Base-by-base conservation (phyloP, 2,329 filamentous ascomycete species). In the Xylariomycetidae sp. region DNA sequence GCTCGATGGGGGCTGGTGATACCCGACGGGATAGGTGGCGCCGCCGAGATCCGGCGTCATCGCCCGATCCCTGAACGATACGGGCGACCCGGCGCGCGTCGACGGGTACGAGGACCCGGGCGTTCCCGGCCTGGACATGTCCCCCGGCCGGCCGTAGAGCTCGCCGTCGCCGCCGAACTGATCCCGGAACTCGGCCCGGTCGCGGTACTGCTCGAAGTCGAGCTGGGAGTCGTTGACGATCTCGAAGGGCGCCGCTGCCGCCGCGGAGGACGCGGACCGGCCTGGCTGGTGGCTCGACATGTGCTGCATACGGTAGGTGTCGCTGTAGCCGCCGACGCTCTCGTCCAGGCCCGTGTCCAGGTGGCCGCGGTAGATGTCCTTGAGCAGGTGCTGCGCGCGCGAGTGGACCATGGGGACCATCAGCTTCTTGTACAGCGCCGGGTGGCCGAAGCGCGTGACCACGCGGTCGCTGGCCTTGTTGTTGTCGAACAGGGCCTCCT, bases 361-460 rank as follows among this genome's bases (percentile, higher is more conserved):
- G 5, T 88, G 80, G 12, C 88, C 89, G 12, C 77, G 78, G 57
- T 95, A 94, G 27, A 97, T 72, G 25, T 84, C 76, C n/a, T 82
- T 80, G 8, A 97, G 72, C 22, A 90, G 71, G 37, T 90, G 86
- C 48, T 89, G 85, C 4, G 87, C 85, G 60, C 84, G 92, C 36
- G 85, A 82, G 49, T 92, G 83, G 3, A 97, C 90, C 88, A 96
- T 95, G 4, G 90, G 90, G 0, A 88, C 94, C 49, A 90, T 88
- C n/a, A 97, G 70, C 5, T 85, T 82, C 59, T 84, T 85, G 66
- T 90, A 95, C 12, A 97, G 70, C 3, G 86, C 88, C 2, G 90
- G 90, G 55, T 97, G 87, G 3, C 88, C 88, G 53, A 95, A 97
- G 16, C 84, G 76, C 15, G 78, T 80, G 37, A 74, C 82, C 36